phyloP scores from a whole-genome alignment of 2,329 filamentous ascomycete genomes.

The Fusarium subglutinans region DNA sequence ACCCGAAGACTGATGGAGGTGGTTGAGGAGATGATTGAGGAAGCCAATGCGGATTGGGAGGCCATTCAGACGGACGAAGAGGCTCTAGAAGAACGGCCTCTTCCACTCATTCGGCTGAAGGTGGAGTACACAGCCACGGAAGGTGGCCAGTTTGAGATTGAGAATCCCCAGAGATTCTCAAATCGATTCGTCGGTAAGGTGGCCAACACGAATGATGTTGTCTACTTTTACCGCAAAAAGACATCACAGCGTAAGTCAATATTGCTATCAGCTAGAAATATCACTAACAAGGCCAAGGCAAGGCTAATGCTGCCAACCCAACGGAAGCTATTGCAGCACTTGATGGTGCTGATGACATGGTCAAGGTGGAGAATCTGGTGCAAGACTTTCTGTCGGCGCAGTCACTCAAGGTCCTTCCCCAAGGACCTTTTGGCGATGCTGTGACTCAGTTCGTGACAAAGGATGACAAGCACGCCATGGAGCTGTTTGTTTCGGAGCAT shows the following conservation, averaged over 20 bases:
- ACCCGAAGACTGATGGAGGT: slow-evolving; percentile 79
- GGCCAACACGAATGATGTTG: slow-evolving; percentile 92
- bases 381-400: slow-evolving; percentile 87
- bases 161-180: slow-evolving; percentile 96
- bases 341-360: slow-evolving; percentile 63
- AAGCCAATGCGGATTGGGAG: slow-evolving; percentile 84
- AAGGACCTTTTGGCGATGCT: slow-evolving; percentile 91
- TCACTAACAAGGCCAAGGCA: slow-evolving; percentile 39
- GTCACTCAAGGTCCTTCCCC: slow-evolving; percentile 89
- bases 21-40: slow-evolving; percentile 86
- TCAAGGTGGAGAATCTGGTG: slow-evolving; percentile 91
- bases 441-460: slow-evolving; percentile 94
- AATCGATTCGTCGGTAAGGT: slow-evolving; percentile 91
- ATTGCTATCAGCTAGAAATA: rapidly evolving
- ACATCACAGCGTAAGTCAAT: slow-evolving; percentile 53
- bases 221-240: slow-evolving; percentile 93
- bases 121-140: slow-evolving; percentile 90
- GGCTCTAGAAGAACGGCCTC: slow-evolving; percentile 69
- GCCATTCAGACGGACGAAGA: slow-evolving; percentile 75
- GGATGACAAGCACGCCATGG: slow-evolving; percentile 92
- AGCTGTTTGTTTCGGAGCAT: slow-evolving; percentile 78
- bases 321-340: slow-evolving; percentile 71
- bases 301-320: slow-evolving; percentile 58
- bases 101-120: slow-evolving; percentile 87
- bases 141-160: slow-evolving; percentile 85